phyloP scores from a whole-genome alignment of 2,329 filamentous ascomycete genomes.

The Botryotinia calthae region DNA sequence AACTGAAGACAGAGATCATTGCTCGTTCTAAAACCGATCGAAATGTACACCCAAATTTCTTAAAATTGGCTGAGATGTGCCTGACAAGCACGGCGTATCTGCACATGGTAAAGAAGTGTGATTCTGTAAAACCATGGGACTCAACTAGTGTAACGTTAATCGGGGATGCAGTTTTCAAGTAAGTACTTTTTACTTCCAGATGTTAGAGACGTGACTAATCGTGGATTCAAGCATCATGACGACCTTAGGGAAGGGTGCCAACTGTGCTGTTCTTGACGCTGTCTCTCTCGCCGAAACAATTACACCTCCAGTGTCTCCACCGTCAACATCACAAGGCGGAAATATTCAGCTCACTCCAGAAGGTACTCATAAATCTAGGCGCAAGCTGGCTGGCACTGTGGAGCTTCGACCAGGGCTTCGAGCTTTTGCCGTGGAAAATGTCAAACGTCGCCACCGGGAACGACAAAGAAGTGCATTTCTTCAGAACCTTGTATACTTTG shows the following conservation, averaged over 20 bases:
- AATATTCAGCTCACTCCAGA: background rate
- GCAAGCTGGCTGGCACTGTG: background rate
- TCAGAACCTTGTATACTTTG: conserved; percentile 34
- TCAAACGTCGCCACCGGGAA: conserved; percentile 31
- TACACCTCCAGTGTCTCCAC: background rate
- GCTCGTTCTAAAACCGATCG: conserved; percentile 23
- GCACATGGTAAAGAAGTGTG: conserved; percentile 29
- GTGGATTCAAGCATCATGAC: conserved; percentile 30
- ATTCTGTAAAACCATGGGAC: conserved; percentile 32
- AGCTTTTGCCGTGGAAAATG: conserved; percentile 28
- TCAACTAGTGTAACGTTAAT: conserved; percentile 31
- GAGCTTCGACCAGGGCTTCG: conserved; percentile 22
- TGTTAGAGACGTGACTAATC: conserved; percentile 6
- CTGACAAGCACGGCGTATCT: conserved; percentile 30
- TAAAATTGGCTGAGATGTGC: conserved; percentile 27
- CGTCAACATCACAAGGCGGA: background rate
- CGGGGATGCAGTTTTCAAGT: conserved; percentile 36
- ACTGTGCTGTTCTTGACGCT: conserved; percentile 36
- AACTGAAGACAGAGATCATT: conserved; percentile 33
- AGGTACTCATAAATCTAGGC: background rate
- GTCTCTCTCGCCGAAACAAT: conserved; percentile 31
- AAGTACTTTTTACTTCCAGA: background rate
- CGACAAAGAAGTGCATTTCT: conserved; percentile 31
- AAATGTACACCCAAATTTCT: conserved; percentile 28
- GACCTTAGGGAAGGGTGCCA: conserved; percentile 34